Conservation (phyloP, 352 stramenopile species). For the Phytophthora aleatoria region DNA sequence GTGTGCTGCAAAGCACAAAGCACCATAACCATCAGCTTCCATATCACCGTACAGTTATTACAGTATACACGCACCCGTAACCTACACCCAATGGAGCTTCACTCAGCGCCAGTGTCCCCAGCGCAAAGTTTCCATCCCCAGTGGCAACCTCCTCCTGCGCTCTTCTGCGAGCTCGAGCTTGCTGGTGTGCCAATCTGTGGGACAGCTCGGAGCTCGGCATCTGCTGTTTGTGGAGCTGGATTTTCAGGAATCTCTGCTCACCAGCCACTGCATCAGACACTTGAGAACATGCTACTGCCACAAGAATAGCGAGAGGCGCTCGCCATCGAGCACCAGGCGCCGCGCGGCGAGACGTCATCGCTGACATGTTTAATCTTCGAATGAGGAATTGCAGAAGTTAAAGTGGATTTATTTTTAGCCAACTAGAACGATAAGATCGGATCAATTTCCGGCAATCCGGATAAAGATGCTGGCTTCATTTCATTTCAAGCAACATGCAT, state of each 20-base stretch:
- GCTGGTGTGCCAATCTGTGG: constrained; percentile 38
- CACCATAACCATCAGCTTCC: background rate
- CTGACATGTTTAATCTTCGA: constrained; percentile 1
- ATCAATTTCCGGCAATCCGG: constrained; percentile 1
- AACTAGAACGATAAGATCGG: background rate
- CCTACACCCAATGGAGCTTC: constrained; percentile 72
- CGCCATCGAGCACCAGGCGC: constrained; percentile 15
- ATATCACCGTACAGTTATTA: background rate
- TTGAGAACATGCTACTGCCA: constrained; percentile 3
- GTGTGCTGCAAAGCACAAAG: constrained; percentile 51
- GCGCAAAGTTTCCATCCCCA: constrained; percentile 20
- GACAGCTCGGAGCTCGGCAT: constrained; percentile 16
- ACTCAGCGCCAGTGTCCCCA: constrained; percentile 50
- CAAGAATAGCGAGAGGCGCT: constrained; percentile 12
- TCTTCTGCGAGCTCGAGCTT: constrained; percentile 53
- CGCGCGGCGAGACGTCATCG: background rate
- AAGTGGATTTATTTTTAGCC: background rate
- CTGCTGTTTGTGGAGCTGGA: constrained; percentile 35
- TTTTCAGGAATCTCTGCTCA: constrained; percentile 27
- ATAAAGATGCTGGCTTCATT: constrained; percentile 11
- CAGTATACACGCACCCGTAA: constrained; percentile 48
- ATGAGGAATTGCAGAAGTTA: constrained; percentile 1
- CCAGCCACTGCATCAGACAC: background rate
- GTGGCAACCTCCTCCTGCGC: constrained; percentile 22
- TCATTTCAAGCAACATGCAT: background rate